Percentiles rank a stretch among this genome's conserved stretches.
These are phyloP conservation scores for Trichoderma brevicompactum DNA, from an alignment of 2,329 filamentous ascomycete species.

Conservation along the genomic window DNA sequence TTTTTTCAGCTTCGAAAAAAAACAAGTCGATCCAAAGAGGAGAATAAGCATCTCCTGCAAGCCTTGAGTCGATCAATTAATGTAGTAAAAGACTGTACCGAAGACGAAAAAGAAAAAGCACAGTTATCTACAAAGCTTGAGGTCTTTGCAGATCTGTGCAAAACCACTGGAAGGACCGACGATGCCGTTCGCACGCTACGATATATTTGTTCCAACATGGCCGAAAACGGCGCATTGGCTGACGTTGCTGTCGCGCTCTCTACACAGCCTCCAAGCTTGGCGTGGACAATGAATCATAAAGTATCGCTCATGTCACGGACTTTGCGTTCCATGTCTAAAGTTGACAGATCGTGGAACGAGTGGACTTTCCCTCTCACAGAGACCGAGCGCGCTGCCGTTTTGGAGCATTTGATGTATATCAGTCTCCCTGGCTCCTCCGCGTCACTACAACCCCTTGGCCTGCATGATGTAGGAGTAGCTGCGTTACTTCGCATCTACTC, in stretches of 20 bases:
- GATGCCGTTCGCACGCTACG: slow-evolving; percentile 63
- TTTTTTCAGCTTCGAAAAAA: slow-evolving; percentile 58
- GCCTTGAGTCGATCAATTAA: slow-evolving; percentile 68
- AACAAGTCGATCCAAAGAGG: slow-evolving; percentile 43
- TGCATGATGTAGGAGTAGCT: slow-evolving; percentile 53
- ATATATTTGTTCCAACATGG: slow-evolving; percentile 64
- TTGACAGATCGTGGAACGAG: slow-evolving; percentile 60
- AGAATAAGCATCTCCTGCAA: slow-evolving; percentile 52
- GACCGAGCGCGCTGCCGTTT: slow-evolving; percentile 58
- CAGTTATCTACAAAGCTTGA: slow-evolving; percentile 68
- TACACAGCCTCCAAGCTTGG: slow-evolving; percentile 53
- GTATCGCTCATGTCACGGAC: slow-evolving; percentile 61
- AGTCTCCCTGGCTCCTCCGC: slow-evolving; percentile 47
- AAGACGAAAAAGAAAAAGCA: slow-evolving; percentile 61
- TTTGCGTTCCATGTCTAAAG: slow-evolving; percentile 62
- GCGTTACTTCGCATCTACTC: slow-evolving; percentile 56
- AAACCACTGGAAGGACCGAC: slow-evolving; percentile 54
- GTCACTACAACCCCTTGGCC: slow-evolving; percentile 43
- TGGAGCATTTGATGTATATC: slow-evolving; percentile 64
- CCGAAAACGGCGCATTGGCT: slow-evolving; percentile 62
- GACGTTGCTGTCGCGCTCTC: slow-evolving; percentile 56
- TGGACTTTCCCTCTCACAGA: slow-evolving; percentile 59
- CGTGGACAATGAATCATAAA: slow-evolving; percentile 59
- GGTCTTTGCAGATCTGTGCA: slow-evolving; percentile 65
- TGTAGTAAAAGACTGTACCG: slow-evolving; percentile 58